Percentiles rank a stretch among this genome's conserved stretches.
phyloP scores from a whole-genome alignment of 208 protist genomes.

The Crithidia fasciculata region DNA sequence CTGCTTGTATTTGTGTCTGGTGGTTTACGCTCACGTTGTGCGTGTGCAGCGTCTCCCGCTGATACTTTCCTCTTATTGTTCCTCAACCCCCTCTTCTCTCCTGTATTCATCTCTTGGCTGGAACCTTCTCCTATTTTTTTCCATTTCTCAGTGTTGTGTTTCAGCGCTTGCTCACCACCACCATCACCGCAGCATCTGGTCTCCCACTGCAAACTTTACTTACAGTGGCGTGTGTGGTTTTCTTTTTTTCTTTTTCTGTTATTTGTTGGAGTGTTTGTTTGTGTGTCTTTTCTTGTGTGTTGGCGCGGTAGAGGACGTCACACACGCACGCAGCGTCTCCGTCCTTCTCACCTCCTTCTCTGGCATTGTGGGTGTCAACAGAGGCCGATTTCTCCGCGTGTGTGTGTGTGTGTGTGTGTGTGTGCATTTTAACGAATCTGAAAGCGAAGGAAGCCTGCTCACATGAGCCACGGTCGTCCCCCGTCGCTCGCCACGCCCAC shows the following conservation, averaged over 20 bases:
- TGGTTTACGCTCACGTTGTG: background rate
- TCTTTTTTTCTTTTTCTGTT: background rate
- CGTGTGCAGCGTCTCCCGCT: too few relatives aligned
- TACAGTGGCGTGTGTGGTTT: background rate
- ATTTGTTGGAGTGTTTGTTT: background rate
- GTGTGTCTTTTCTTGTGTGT: background rate
- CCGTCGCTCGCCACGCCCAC: background rate
- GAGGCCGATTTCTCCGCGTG: background rate
- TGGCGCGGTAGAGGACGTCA: background rate
- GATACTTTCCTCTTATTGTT: too few relatives aligned
- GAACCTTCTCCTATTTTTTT: too few relatives aligned
- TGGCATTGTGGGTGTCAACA: background rate
- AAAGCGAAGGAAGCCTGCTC: too few relatives aligned
- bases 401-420: background rate
- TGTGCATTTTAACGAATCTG: too few relatives aligned
- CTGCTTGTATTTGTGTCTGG: background rate
- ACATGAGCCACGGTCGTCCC: background rate
- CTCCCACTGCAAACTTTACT: background rate
- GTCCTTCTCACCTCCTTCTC: background rate
- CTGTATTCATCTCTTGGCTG: too few relatives aligned
- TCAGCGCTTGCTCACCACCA: too few relatives aligned
- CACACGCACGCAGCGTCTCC: slow-evolving; percentile 4
- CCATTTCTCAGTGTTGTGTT: too few relatives aligned
- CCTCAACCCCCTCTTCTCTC: too few relatives aligned
- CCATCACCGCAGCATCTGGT: background rate